Evolutionary conservation across 176 grass and related monocot species (phyloP), one percentile per base, ranked within the genome.

Genomic region (Ampelocalamus luodianensis): DNA sequence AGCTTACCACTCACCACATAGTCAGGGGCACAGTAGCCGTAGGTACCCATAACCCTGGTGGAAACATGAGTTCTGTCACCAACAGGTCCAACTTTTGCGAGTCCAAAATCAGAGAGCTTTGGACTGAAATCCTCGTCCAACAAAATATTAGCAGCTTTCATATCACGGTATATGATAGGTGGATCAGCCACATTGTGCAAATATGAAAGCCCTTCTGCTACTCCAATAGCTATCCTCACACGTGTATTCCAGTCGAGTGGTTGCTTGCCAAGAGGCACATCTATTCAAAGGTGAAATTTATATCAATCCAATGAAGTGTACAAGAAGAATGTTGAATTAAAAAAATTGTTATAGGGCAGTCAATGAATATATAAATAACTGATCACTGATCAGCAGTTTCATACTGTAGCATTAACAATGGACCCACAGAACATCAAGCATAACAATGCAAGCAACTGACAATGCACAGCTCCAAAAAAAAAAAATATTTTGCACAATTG

Each of bases 11-110:
- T 95, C 79, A 85, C 62, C 29, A 89, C 87, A 71, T 98, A 98
- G 85, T 98, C 95, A 86, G 95, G 95, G 64, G 95, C 95, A 65
- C 92, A 94, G 78, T 97, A 97, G 74, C 95, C 95, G 36, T 95
- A 97, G 71, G 95, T 97, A 20, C 95, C 92, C 95, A 97, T 97
- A 74, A 97, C 95, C 88, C 95, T 92, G 18, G 95, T 97, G 3
- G 95, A 97, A 48, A 97, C 91, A 60, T 93, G 92, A 34, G 95
- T 97, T 48, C 84, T 87, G 79, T 93, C 92, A 46, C 93, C 95
- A 24, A 97, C 89, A 0, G 95, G 95, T 3, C 90, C 95, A 53
- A 98, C 81, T 89, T 98, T 98, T 11, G 95, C 95, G 3, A 98
- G 95, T 29, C 93, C 95, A 79, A 98, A 98, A 79, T 98, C 95